Evolutionary conservation across 805 yeast genomes (phyloP), one percentile per base, ranked within the genome.

Genomic region (Saccharomycopsis fibuligera): DNA sequence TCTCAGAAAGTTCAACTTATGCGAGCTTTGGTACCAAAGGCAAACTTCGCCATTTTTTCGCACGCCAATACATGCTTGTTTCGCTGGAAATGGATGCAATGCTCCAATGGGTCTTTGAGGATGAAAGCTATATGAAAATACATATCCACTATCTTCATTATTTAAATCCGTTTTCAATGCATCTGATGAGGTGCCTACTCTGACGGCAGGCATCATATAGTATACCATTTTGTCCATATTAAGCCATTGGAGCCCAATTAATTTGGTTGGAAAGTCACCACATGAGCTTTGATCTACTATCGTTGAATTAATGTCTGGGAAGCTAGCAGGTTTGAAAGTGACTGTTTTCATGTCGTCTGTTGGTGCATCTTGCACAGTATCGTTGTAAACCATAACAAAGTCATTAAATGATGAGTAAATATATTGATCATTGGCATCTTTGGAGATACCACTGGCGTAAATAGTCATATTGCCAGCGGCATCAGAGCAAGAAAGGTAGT

Each of bases 401-500:
- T 58, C 63, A 23, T 59, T 62, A 41, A 45, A 57, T 36, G 58
- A 53, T 5, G 62, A 54, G 6, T 54, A 36, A 8, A 23, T 35
- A 31, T 45, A 48, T 16, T 42, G 44, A 4, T 37, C 19, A 19
- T 23, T 41, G 5, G 36, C 35, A 58, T 64, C 48, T 62, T 68
- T 54, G 58, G 62, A 55, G 19, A 76, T 69, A 2, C 84, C 83
- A 0, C 79, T 68, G 0, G 74, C 74, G 21, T 74, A 60, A 50
- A 81, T 73, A 2, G 84, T 74, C 40, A 81, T 64, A 49, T 81
- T 78, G 2, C 96, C 96, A 33, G 70, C 60, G 21, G 72, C 73
- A 62, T 90, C 98, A 39, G 85, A 72, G 3, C 85, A 76, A 2
- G 95, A 95, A 42, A 93, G 70, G 59, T 90, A 96, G 49, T 85